A percentile compares a stretch with the other conserved stretches of the same genome.
Conservation (phyloP, 257 asterid genomes). For the Ehretia macrophylla region DNA sequence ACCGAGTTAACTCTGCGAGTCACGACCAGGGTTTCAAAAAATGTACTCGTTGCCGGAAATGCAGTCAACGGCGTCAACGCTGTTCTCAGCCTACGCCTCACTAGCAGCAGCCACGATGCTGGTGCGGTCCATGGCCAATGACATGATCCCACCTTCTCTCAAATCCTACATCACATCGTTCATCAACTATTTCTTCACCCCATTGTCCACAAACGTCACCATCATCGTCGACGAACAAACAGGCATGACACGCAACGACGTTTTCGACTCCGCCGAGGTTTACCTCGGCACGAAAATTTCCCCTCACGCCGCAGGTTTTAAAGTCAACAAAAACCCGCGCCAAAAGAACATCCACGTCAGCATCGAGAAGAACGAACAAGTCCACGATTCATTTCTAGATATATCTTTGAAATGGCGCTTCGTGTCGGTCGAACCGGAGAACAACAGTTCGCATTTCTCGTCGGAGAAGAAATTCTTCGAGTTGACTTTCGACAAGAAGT, state of each 20-base stretch:
- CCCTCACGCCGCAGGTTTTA: conserved; percentile 45
- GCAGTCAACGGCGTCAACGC: conserved; percentile 47
- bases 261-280: conserved; percentile 65
- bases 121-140: conserved; percentile 53
- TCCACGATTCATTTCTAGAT: conserved; percentile 28
- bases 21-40: background rate
- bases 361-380: conserved; percentile 52
- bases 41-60: conserved; percentile 40
- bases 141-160: conserved; percentile 46
- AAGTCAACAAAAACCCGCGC: conserved; percentile 43
- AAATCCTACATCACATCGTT: conserved; percentile 22
- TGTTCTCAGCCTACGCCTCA: conserved; percentile 81
- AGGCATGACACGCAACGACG: conserved; percentile 54
- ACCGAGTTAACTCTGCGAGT: background rate
- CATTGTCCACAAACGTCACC: conserved; percentile 30
- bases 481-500: conserved; percentile 45
- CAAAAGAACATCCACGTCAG: conserved; percentile 41
- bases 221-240: conserved; percentile 59
- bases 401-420: conserved; percentile 49
- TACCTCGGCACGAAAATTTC: conserved; percentile 56
- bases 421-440: conserved; percentile 39
- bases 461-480: conserved; percentile 58
- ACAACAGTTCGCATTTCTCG: background rate
- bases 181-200: conserved; percentile 30
- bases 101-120: conserved; percentile 69